Conservation (phyloP, 257 asterid species). For the Rauvolfia tetraphylla region DNA sequence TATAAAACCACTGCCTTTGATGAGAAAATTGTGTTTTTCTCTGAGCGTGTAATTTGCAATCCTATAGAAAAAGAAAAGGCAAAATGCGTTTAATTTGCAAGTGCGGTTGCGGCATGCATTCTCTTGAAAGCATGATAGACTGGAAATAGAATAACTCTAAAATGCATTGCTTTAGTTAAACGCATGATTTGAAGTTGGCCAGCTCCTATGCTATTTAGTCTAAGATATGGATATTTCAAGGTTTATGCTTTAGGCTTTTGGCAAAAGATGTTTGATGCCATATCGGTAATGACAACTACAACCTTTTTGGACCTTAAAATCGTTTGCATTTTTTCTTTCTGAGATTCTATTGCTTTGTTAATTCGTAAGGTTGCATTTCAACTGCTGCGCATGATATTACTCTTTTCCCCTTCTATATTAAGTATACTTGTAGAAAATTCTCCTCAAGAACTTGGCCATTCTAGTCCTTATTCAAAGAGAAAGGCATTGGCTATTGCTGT, state of each 20-base stretch:
- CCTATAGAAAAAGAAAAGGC: conserved; percentile 14
- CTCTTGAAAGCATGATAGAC: conserved; percentile 14
- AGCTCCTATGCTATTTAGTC: neutral
- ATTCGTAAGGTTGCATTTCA: conserved; percentile 12
- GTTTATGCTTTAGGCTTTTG: conserved; percentile 1
- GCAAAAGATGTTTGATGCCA: conserved; percentile 26
- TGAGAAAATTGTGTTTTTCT: neutral
- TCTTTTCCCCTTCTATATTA: conserved; percentile 1
- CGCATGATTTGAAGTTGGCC: conserved; percentile 17
- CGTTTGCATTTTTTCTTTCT: conserved; percentile 17
- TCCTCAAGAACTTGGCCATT: neutral
- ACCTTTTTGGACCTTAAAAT: conserved; percentile 31
- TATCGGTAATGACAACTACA: conserved; percentile 40
- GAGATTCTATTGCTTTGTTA: conserved; percentile 32
- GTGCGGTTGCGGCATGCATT: conserved; percentile 6
- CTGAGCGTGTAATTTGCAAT: conserved; percentile 10
- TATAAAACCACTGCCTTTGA: neutral
- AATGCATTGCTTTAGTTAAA: conserved; percentile 18
- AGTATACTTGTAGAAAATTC: neutral
- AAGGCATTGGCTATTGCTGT: neutral
- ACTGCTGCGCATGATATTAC: neutral
- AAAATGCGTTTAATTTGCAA: neutral
- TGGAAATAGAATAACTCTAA: conserved; percentile 11
- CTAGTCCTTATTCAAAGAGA: neutral
- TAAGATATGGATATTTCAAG: neutral